Base-by-base conservation (phyloP, 331 rosid genomes). In the Quercus tomentella region DNA sequence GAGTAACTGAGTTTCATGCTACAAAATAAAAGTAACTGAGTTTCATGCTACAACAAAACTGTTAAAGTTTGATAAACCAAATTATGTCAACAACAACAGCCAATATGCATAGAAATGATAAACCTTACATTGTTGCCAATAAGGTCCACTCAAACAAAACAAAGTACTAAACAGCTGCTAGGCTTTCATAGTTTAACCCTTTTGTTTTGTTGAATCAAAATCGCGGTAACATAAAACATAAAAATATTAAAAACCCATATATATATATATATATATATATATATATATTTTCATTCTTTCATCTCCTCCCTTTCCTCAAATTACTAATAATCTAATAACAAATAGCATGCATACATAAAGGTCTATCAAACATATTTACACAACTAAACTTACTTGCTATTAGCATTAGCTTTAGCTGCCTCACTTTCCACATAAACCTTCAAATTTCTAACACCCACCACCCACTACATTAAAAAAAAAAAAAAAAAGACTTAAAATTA, bases 381-480 rank as follows among this genome's bases (percentile, higher is more conserved):
- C 5, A 30, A 30, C 33, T 30, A 30, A 5, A 79, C 89, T 56
- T 80, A 91, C 94, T 55, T 69, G 78, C 74, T 56, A 41, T 54
- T 73, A 67, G 87, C 79, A 15, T 82, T 89, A 51, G 66, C 70
- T 77, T 88, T 86, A 72, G 56, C 66, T 75, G 54, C 21, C 66
- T 84, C 89, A 60, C 58, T 83, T 74, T 90, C 97, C 2, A 88
- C 56, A 82, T 82, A 89, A 37, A 91, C 86, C 85, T 88, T 91
- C 54, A 89, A 88, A 74, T 21, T 79, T 73, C 80, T 75, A 12
- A 77, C 65, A 71, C 85, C 87, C 28, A 56, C 93, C 65, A 71
- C 85, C 87, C 28, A 56, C 93, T 85, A 84, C 74, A 81, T 21
- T 25, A 56, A 56, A n/a, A 51, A 55, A 70, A 26, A 25, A 25